phyloP scores from a whole-genome alignment of 176 grass and related monocot genomes.

The Dactylis glomerata region DNA sequence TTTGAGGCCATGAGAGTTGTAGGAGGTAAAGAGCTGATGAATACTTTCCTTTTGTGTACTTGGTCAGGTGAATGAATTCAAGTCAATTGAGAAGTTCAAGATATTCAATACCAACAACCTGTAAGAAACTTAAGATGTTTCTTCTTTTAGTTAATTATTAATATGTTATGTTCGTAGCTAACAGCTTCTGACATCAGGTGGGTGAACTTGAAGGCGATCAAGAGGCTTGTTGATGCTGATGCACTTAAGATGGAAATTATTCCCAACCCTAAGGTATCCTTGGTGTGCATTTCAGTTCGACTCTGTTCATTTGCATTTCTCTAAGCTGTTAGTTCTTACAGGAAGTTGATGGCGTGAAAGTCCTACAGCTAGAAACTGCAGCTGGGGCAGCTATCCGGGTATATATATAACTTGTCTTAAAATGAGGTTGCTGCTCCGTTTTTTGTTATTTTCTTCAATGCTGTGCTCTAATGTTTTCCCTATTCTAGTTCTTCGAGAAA shows the following conservation, averaged over 20 bases:
- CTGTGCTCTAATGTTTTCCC: constrained; percentile 8
- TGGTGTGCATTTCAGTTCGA: not conserved
- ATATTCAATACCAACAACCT: constrained; percentile 99
- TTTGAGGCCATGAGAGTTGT: not conserved
- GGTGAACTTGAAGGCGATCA: constrained; percentile 99
- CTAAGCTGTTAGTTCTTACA: constrained; percentile 44
- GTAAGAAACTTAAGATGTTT: constrained; percentile 44
- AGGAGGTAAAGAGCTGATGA: constrained; percentile 16
- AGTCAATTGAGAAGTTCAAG: constrained; percentile 99
- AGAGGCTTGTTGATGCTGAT: constrained; percentile 93
- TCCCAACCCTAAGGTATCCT: constrained; percentile 89
- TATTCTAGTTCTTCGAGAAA: constrained; percentile 84
- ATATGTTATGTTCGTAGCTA: constrained; percentile 10
- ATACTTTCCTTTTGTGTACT: not conserved
- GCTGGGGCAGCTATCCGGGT: constrained; percentile 96
- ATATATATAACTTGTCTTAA: constrained; percentile 4
- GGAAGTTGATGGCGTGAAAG: constrained; percentile 95
- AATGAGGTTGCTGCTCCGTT: not conserved
- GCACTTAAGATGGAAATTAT: constrained; percentile 99
- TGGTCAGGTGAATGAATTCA: constrained; percentile 79
- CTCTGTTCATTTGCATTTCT: not conserved
- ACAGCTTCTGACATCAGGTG: constrained; percentile 56
- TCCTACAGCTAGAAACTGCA: constrained; percentile 95
- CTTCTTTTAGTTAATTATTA: not conserved
- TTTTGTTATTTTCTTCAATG: not conserved